These are phyloP conservation scores for Metschnikowia reukaufii DNA, from an alignment of 805 yeast species.

Conservation along the genomic window DNA sequence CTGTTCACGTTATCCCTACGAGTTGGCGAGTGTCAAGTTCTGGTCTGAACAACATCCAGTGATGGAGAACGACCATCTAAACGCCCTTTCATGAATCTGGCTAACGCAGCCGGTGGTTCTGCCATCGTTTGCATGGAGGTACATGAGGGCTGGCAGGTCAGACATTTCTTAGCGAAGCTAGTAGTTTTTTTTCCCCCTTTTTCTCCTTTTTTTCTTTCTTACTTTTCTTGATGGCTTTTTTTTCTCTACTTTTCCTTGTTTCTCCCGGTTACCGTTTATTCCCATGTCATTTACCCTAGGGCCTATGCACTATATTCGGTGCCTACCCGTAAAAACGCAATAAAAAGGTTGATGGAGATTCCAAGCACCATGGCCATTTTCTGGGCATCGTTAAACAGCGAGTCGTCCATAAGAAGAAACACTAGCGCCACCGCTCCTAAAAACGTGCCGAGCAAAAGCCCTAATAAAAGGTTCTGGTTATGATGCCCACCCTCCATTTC, in stretches of 20 bases:
- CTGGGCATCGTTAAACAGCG: constrained; percentile 60
- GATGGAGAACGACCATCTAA: constrained; percentile 44
- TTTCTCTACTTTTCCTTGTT: no score
- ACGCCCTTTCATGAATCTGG: constrained; percentile 39
- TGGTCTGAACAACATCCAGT: constrained; percentile 47
- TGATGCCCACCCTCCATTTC: constrained; percentile 34
- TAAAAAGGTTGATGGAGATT: constrained; percentile 61
- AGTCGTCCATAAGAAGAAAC: constrained; percentile 59
- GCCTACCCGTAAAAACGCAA: constrained; percentile 55
- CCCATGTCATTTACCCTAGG: not conserved
- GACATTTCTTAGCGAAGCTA: no score
- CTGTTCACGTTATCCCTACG: constrained; percentile 46
- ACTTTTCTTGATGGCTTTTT: no score
- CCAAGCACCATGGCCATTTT: constrained; percentile 74
- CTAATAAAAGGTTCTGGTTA: constrained; percentile 68
- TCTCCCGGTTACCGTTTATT: no score
- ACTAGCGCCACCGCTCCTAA: constrained; percentile 68
- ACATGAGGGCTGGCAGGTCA: constrained; percentile 51
- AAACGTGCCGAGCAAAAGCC: constrained; percentile 70
- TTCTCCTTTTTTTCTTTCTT: not conserved
- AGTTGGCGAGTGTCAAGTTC: constrained; percentile 52
- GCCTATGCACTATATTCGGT: constrained; percentile 9
- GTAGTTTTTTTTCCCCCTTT: no score
- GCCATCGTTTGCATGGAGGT: constrained; percentile 24
- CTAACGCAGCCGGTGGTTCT: constrained; percentile 22